Conservation (phyloP, 768 basidiomycete species). For the Agrocybe praecox region DNA sequence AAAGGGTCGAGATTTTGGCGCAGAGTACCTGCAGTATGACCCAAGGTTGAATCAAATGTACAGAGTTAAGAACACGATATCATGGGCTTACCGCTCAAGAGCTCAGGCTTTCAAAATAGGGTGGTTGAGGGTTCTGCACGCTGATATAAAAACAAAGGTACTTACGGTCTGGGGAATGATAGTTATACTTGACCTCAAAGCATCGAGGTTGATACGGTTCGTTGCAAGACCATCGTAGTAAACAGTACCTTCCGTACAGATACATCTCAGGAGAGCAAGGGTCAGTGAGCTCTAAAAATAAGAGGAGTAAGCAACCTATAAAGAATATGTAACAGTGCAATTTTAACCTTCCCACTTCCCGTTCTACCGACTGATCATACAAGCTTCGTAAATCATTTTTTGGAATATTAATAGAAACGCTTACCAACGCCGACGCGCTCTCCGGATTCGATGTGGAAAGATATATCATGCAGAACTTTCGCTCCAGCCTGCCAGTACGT, state of each 20-base stretch:
- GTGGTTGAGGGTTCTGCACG: neutral
- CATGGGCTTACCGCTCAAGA: slow-evolving; percentile 48
- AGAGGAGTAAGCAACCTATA: neutral
- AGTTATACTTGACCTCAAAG: slow-evolving; percentile 57
- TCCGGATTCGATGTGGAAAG: slow-evolving; percentile 56
- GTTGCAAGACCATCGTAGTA: slow-evolving; percentile 57
- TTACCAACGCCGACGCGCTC: slow-evolving; percentile 52
- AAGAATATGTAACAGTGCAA: neutral
- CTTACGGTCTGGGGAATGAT: slow-evolving; percentile 55
- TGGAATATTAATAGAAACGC: neutral
- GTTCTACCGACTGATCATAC: slow-evolving; percentile 16
- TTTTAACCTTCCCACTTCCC: slow-evolving; percentile 18
- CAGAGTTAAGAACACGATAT: neutral
- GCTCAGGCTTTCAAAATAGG: slow-evolving; percentile 35
- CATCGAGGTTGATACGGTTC: slow-evolving; percentile 52
- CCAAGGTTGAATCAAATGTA: neutral
- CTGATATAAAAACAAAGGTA: neutral
- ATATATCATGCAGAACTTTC: slow-evolving; percentile 46
- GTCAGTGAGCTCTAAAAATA: slow-evolving; percentile 49
- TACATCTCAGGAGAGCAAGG: slow-evolving; percentile 56
- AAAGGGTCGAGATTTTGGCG: slow-evolving; percentile 5
- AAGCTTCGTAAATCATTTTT: neutral
- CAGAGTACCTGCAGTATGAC: neutral
- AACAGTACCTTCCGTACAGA: slow-evolving; percentile 56
- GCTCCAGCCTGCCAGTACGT: slow-evolving; percentile 33